These are phyloP conservation scores for Panicum miliaceum DNA, from an alignment of 176 grass and related monocot genomes.

Conservation along the genomic window DNA sequence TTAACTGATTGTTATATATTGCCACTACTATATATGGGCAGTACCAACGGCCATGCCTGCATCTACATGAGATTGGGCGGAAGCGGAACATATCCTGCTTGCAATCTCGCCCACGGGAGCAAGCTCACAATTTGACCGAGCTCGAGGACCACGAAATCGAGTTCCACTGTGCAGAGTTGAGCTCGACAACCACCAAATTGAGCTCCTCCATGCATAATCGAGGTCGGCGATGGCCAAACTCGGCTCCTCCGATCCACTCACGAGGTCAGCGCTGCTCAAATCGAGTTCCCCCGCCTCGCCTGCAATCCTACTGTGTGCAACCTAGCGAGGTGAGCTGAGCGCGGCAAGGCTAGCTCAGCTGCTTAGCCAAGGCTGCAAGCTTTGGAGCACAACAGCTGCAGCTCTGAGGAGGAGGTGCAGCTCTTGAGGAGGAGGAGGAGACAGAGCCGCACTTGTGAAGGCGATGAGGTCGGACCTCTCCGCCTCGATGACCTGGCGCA, in stretches of 20 bases:
- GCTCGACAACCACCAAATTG: background rate
- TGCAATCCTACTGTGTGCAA: background rate
- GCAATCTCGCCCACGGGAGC: background rate
- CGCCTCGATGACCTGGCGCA: constrained; percentile 70
- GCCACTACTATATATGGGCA: too few species aligned
- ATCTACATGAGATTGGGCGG: background rate
- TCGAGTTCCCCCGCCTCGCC: background rate
- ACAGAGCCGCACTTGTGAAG: constrained; percentile 66
- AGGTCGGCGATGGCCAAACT: background rate
- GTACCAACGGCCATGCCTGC: too few species aligned
- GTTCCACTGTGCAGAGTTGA: background rate
- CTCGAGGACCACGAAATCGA: background rate
- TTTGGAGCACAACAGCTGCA: background rate
- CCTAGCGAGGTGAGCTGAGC: background rate
- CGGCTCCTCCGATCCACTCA: background rate
- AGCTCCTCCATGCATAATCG: background rate
- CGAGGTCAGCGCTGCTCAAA: background rate
- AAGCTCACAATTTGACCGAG: background rate
- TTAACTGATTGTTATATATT: too few species aligned
- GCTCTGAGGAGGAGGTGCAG: too few species aligned
- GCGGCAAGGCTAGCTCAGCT: background rate
- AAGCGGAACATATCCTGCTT: background rate
- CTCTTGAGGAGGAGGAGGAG: background rate
- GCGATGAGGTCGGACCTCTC: constrained; percentile 87
- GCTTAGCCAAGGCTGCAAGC: background rate